phyloP scores from a whole-genome alignment of 768 basidiomycete genomes.

The Phaffia australis region DNA sequence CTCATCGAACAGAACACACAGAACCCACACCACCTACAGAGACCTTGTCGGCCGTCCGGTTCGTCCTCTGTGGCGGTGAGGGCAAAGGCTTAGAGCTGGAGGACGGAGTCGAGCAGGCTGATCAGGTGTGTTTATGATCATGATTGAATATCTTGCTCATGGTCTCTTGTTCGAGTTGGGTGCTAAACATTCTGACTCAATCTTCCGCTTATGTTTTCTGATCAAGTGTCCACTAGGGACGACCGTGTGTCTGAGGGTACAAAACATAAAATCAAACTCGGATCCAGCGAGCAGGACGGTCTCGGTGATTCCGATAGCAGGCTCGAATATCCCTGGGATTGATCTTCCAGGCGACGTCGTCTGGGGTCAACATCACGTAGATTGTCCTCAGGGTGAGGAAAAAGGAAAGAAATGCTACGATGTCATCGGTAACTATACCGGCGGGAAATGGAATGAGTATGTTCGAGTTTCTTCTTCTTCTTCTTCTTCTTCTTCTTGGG shows the following conservation, averaged over 20 bases:
- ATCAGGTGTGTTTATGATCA: slow-evolving; percentile 33
- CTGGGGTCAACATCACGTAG: slow-evolving; percentile 28
- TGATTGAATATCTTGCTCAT: background rate
- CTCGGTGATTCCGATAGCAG: slow-evolving; percentile 35
- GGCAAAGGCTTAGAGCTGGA: slow-evolving; percentile 31
- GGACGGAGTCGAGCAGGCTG: slow-evolving; percentile 33
- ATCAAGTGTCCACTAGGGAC: slow-evolving; percentile 35
- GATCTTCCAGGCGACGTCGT: slow-evolving; percentile 16
- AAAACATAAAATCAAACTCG: slow-evolving; percentile 34
- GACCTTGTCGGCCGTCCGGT: slow-evolving; percentile 30
- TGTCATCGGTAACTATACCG: slow-evolving; percentile 30
- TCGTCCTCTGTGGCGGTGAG: slow-evolving; percentile 32
- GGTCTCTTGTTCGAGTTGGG: too few species aligned
- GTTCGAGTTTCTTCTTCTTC: slow-evolving; percentile 14
- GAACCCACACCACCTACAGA: slow-evolving; percentile 35
- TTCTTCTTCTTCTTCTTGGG: background rate
- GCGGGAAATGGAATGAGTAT: slow-evolving; percentile 37
- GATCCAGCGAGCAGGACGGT: slow-evolving; percentile 32
- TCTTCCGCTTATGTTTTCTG: background rate
- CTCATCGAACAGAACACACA: slow-evolving; percentile 2
- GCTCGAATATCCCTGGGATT: background rate
- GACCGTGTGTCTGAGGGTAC: slow-evolving; percentile 33
- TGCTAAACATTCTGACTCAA: too few species aligned
- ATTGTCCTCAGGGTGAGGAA: slow-evolving; percentile 22
- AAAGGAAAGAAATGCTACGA: slow-evolving; percentile 32